Evolutionary conservation across 2,329 filamentous ascomycete species (phyloP), one percentile per base, ranked within the genome.

Genomic region (Diaporthe sp.): DNA sequence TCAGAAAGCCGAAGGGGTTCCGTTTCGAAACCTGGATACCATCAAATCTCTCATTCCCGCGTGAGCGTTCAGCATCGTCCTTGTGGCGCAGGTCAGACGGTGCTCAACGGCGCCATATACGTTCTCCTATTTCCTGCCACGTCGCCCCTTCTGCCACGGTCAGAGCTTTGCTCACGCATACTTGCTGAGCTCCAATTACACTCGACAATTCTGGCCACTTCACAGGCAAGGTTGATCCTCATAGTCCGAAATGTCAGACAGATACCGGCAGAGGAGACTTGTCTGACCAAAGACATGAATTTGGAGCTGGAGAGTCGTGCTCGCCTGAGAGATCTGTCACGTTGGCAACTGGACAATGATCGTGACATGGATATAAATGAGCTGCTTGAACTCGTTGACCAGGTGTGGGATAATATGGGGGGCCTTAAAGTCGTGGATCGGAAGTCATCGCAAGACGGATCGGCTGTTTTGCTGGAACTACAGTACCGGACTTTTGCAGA

Each of bases 321-420:
- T 59, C 34, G 57, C 4, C 31, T 59, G 57, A 34, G 57, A 39
- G 34, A 59, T 10, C 84, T 62, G 75, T 85, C 8, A 75, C 77
- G 4, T 69, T 80, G n/a, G 19, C 84, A 85, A 73, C 77, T 85
- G 13, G 70, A 76, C 12, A 82, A 80, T 61, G 79, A 81, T 55
- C 53, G 78, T 6, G 79, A 81, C 55, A 74, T 82, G 67, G 81
- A 81, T 37, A 77, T 83, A 49, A 58, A 44, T 12, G 83, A 83
- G 77, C 55, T 84, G 22, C 65, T 81, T 10, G 75, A 79, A 13
- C 51, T 83, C 37, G 73, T 84, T 15, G 78, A 80, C 28, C 78
- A 74, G 22, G 77, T 82, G 1, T 70, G 75, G 22, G 81, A 84
- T 68, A 71, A 75, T 61, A 53, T 67, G 70, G 82, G 81, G 0